Evolutionary conservation across 768 basidiomycete species (phyloP).

Genomic region (Amanita brunnescens): DNA sequence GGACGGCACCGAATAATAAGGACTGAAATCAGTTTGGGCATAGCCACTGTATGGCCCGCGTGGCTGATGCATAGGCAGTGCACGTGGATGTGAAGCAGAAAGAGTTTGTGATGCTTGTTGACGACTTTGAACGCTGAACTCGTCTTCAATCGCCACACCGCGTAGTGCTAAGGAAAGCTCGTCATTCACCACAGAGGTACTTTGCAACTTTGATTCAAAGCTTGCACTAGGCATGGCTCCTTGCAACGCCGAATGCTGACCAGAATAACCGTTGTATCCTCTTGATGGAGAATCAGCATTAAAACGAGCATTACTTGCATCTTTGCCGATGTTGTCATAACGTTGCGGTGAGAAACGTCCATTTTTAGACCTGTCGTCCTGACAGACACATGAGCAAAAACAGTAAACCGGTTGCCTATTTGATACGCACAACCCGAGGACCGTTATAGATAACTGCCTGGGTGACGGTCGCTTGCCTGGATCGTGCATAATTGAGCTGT

Average conservation of each 20-base stretch:
- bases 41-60: conserved; percentile 8
- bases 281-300: conserved; percentile 38
- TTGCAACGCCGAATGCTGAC: conserved; percentile 9
- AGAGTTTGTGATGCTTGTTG: conserved; percentile 16
- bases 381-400: conserved; percentile 12
- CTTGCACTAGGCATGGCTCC: conserved; percentile 2
- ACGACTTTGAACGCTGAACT: conserved; percentile 14
- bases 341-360: conserved; percentile 48
- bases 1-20: conserved; percentile 47
- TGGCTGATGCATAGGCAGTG: conserved; percentile 25
- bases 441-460: conserved; percentile 30
- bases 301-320: conserved; percentile 31
- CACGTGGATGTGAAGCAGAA: conserved; percentile 20
- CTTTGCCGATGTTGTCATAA: conserved; percentile 40
- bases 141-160: conserved; percentile 32
- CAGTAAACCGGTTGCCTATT: neutral
- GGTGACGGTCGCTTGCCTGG: conserved; percentile 33
- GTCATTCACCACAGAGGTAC: conserved; percentile 35
- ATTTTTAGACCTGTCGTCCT: conserved; percentile 43
- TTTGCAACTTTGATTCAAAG: conserved; percentile 20
- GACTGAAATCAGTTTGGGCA: conserved; percentile 37
- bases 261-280: conserved; percentile 23
- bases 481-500: conserved; percentile 35
- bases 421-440: conserved; percentile 29
- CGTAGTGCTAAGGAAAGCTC: conserved; percentile 51